Conservation (phyloP, 78 protist species). For the Carpediemonas membranifera region DNA sequence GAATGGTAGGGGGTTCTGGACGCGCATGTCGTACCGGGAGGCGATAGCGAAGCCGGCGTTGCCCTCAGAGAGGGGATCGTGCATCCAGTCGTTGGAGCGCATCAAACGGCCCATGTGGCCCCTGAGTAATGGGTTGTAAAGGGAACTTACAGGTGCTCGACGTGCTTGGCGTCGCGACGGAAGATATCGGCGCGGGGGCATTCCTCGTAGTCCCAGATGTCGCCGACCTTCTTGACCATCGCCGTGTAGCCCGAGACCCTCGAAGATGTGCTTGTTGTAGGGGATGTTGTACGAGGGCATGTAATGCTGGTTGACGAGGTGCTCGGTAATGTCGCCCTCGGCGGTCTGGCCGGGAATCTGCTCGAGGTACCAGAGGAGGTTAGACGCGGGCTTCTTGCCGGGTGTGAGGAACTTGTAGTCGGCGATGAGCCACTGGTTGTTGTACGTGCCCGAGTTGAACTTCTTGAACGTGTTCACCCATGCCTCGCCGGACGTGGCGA, state of each 20-base stretch:
- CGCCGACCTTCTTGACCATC: too few species aligned
- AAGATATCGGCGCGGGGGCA: neutral
- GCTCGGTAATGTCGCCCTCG: slow-evolving; percentile 25
- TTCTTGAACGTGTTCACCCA: slow-evolving; percentile 33
- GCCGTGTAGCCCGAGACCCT: too few species aligned
- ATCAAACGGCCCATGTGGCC: neutral
- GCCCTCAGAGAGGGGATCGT: neutral
- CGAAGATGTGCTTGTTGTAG: too few species aligned
- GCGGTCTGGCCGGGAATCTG: slow-evolving; percentile 63
- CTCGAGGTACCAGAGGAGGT: slow-evolving; percentile 57
- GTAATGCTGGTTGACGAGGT: slow-evolving; percentile 39
- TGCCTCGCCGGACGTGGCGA: slow-evolving; percentile 29
- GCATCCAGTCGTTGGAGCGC: neutral
- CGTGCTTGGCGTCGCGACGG: neutral
- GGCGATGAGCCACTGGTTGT: slow-evolving; percentile 58
- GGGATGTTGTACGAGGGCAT: slow-evolving; percentile 72
- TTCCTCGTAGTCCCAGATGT: neutral
- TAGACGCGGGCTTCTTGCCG: slow-evolving; percentile 36
- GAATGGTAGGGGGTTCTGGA: too few species aligned
- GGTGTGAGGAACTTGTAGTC: slow-evolving; percentile 44
- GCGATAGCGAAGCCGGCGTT: neutral
- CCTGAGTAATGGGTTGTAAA: too few species aligned
- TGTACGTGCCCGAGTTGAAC: slow-evolving; percentile 62
- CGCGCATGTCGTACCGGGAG: slow-evolving; percentile 13
- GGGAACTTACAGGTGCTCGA: neutral